Evolutionary conservation across 257 asterid species (phyloP).

Genomic region (Solanum piurae): DNA sequence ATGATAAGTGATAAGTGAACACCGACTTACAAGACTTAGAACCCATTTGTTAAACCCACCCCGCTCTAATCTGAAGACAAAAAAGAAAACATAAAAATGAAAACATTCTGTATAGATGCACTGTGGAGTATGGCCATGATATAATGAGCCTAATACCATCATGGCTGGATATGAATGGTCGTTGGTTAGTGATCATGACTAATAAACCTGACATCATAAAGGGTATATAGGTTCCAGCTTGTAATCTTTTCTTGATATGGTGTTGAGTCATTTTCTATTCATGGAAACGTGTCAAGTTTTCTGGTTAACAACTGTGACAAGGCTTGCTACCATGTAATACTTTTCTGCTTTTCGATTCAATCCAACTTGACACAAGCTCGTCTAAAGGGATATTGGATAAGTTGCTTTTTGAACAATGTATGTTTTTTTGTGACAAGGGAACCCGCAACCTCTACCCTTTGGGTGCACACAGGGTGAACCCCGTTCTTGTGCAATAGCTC

Average conservation of each 20-base stretch:
- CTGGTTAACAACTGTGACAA: not conserved
- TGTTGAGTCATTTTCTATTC: not conserved
- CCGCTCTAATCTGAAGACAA: not conserved
- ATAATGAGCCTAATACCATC: not conserved
- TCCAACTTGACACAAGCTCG: not conserved
- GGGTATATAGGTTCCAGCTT: not conserved
- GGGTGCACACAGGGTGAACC: not conserved
- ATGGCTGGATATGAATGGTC: not conserved
- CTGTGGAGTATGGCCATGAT: not conserved
- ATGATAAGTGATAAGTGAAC: not conserved
- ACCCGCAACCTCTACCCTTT: not conserved
- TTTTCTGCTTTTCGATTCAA: not conserved
- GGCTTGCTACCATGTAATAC: not conserved
- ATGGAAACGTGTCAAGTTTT: not conserved
- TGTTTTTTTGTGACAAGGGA: not conserved
- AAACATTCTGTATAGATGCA: not conserved
- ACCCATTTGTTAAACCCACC: not conserved
- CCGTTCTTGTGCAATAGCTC: not conserved
- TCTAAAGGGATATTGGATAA: not conserved
- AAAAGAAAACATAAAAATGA: not conserved
- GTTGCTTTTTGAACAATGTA: not conserved
- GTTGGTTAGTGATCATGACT: not conserved
- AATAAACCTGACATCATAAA: not conserved
- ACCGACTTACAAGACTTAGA: not conserved
- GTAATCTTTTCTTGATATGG: not conserved